phyloP scores from a whole-genome alignment of 176 grass and related monocot species.

The Eremochloa ophiuroides region DNA sequence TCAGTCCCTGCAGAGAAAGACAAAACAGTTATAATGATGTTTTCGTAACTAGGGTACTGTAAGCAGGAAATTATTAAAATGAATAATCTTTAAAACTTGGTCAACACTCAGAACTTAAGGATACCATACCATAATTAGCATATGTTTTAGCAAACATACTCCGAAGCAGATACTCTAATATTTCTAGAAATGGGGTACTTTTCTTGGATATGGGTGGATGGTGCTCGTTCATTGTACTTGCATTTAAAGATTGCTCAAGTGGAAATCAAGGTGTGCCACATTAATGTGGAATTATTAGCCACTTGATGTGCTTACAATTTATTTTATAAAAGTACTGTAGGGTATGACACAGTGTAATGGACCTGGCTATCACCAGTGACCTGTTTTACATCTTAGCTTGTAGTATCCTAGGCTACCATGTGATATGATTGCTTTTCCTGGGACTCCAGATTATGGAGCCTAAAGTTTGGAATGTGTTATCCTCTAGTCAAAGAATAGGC shows the following conservation, averaged over 20 bases:
- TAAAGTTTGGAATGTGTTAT: background rate
- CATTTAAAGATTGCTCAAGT: background rate
- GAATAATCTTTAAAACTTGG: background rate
- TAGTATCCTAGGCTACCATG: background rate
- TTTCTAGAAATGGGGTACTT: background rate
- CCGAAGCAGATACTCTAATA: background rate
- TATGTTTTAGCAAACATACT: background rate
- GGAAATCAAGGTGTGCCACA: background rate
- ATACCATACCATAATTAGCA: background rate
- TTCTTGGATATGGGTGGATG: background rate
- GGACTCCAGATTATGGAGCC: background rate
- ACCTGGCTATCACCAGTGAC: background rate
- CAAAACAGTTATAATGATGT: background rate
- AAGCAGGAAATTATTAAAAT: background rate
- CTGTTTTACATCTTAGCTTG: background rate
- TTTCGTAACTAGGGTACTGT: background rate
- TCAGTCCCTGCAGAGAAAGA: slow-evolving; percentile 50
- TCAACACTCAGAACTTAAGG: background rate
- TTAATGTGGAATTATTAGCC: background rate
- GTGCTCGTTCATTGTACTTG: background rate
- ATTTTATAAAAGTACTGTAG: background rate
- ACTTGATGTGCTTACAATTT: background rate
- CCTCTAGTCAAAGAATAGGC: background rate
- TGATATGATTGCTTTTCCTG: background rate
- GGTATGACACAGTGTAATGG: background rate